These are phyloP conservation scores for Chrysanthemum lavandulifolium DNA, from an alignment of 129 eudicot genomes.

Conservation along the genomic window DNA sequence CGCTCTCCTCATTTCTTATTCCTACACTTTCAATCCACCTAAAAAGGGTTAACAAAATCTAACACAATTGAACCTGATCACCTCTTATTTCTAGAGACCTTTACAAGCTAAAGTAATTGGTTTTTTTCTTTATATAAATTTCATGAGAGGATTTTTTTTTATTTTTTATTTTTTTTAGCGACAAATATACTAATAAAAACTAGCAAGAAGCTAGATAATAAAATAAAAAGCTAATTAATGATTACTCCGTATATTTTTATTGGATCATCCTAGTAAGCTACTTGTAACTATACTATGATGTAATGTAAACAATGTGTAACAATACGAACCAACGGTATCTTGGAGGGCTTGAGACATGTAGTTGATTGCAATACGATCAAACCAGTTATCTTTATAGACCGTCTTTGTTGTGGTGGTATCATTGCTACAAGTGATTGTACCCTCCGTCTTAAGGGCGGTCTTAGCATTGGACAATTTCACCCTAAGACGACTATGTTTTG, in stretches of 20 bases:
- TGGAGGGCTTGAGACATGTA: slow-evolving; percentile 60
- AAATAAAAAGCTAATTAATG: too few species aligned
- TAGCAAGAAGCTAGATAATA: too few species aligned
- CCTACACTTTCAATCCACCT: slow-evolving; percentile 17
- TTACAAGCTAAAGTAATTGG: too few species aligned
- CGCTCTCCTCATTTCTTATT: slow-evolving; percentile 40
- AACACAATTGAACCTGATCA: not conserved
- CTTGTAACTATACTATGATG: not conserved
- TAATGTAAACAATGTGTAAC: not conserved
- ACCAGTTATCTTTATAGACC: slow-evolving; percentile 57
- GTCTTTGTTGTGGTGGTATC: slow-evolving; percentile 19
- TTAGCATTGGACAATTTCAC: not conserved
- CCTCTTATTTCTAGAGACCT: too few species aligned
- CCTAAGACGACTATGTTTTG: not conserved
- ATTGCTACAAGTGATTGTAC: not conserved
- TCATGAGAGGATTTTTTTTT: too few species aligned
- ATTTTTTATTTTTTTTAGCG: too few species aligned
- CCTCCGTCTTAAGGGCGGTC: not conserved
- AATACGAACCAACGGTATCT: slow-evolving; percentile 43
- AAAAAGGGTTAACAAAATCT: not conserved
- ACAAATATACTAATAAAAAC: too few species aligned
- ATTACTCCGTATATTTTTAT: too few species aligned
- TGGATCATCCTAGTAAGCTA: not conserved
- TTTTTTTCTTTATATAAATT: too few species aligned
- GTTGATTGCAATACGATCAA: slow-evolving; percentile 53